phyloP scores from a whole-genome alignment of 1,284 basidiomycete genomes.

The Phellopilus nigrolimitatus region DNA sequence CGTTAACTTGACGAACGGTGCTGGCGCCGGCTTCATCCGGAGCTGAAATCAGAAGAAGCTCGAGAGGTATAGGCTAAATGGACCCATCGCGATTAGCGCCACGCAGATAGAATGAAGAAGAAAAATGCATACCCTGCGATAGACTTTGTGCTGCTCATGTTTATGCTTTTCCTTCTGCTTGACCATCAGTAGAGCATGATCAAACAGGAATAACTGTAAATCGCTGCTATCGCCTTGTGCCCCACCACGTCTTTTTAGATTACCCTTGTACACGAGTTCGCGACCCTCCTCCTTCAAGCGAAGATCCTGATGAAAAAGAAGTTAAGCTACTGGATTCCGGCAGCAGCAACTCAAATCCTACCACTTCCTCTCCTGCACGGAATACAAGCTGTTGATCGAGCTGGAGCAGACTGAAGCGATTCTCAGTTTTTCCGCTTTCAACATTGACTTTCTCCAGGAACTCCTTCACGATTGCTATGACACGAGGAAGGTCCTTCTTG shows the following conservation, averaged over 20 bases:
- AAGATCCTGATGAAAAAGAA: conserved; percentile 57
- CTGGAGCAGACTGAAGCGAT: conserved; percentile 88
- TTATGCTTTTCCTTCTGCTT: conserved; percentile 88
- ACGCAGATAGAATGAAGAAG: conserved; percentile 16
- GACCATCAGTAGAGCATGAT: conserved; percentile 94
- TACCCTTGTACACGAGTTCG: conserved; percentile 92
- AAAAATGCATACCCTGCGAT: conserved; percentile 68
- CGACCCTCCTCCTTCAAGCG: conserved; percentile 83
- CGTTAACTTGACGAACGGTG: conserved; percentile 11
- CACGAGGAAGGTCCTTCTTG: conserved; percentile 76
- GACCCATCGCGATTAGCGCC: conserved; percentile 4
- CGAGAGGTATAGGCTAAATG: conserved; percentile 87
- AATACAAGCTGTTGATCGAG: conserved; percentile 86
- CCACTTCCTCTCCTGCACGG: conserved; percentile 80
- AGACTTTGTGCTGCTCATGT: conserved; percentile 91
- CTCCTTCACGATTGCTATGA: conserved; percentile 74
- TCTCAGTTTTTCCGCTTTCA: conserved; percentile 90
- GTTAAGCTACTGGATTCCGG: neutral
- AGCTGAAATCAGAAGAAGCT: conserved; percentile 82
- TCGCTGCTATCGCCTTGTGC: conserved; percentile 79
- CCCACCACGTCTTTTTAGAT: conserved; percentile 83
- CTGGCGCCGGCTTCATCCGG: conserved; percentile 54
- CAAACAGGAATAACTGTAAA: conserved; percentile 92
- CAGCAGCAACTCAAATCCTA: conserved; percentile 34
- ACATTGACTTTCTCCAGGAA: conserved; percentile 88